These are phyloP conservation scores for Scleroderma citrinum DNA, from an alignment of 768 basidiomycete genomes.

Conservation along the genomic window DNA sequence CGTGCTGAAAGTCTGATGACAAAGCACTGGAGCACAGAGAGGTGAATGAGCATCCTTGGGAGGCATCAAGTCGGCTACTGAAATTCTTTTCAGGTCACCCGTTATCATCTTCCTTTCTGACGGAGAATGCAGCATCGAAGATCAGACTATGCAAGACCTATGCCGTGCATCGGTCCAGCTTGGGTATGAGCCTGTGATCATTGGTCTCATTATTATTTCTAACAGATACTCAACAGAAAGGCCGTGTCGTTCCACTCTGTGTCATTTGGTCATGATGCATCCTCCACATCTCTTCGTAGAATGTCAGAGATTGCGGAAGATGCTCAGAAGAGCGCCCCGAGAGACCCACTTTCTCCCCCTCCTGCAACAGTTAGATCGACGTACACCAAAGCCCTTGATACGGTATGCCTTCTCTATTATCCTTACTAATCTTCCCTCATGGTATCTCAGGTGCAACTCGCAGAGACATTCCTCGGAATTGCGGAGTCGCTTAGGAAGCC, in stretches of 20 bases:
- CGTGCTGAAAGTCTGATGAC: constrained; percentile 32
- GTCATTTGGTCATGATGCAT: constrained; percentile 35
- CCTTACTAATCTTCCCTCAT: neutral
- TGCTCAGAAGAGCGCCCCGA: constrained; percentile 36
- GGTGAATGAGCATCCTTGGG: constrained; percentile 21
- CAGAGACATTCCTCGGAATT: constrained; percentile 48
- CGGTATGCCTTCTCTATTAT: constrained; percentile 25
- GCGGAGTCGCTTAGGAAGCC: constrained; percentile 49
- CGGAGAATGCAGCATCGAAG: constrained; percentile 35
- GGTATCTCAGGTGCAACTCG: constrained; percentile 37
- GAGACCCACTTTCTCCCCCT: constrained; percentile 27
- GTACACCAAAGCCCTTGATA: constrained; percentile 40
- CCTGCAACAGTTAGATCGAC: constrained; percentile 31
- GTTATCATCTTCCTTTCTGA: constrained; percentile 1
- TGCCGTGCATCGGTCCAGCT: constrained; percentile 33
- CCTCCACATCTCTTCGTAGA: constrained; percentile 22
- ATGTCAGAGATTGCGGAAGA: constrained; percentile 45
- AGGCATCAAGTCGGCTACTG: neutral
- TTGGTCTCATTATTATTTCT: neutral
- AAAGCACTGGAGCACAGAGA: constrained; percentile 39
- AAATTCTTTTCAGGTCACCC: neutral
- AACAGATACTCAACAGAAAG: constrained; percentile 28
- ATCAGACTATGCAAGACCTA: constrained; percentile 30
- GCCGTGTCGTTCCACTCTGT: constrained; percentile 47
- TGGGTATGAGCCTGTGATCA: constrained; percentile 29